Base-by-base conservation (phyloP, 2,329 filamentous ascomycete species). In the Phaeoacremonium minimum region DNA sequence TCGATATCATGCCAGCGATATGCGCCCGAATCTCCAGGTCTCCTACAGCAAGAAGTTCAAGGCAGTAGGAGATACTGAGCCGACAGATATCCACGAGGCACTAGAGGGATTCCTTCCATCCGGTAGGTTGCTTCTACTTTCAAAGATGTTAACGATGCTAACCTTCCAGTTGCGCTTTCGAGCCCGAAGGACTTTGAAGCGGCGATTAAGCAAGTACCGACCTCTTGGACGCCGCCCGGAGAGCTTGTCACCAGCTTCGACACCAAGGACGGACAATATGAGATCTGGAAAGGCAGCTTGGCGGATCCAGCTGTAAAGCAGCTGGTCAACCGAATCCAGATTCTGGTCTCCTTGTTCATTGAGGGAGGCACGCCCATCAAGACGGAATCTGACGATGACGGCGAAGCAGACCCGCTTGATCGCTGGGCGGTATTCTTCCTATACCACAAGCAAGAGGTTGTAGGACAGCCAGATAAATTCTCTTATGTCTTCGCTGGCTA, bases 351-450 rank as follows among this genome's bases (percentile, higher is more conserved):
- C 13, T 71, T 97, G 41, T 94, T 89, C 58, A 96, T 98, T 43
- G 94, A 98, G 59, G 93, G 87, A 18, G 93, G 90, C n/a, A 85
- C 80, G 5, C 79, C 79, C 26, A 80, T 96, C 31, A 58, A 70
- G 5, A 61, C 61, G 4, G 36, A 42, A 18, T 34, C 35, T 9
- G 34, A 32, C 9, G 41, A 43, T 7, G 60, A 69, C 3, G 80
- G 89, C 28, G 74, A 85, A 35, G 75, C 83, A 1, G 84, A 90
- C 43, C 82, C 80, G 0, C 62, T 83, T 15, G 77, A 89, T 42
- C 77, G 91, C 50, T 98, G 93, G 93, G 89, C 86, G 1, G 66
- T 97, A n/a, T 97, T 89, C 63, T 81, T 95, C 48, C 69, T 95
- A 38, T 91, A 85, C 60, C 77, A 83, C 49, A 84, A 84, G 54